Base-by-base conservation (phyloP, 148 eudicot genomes). In the Suaeda aralocaspica region DNA sequence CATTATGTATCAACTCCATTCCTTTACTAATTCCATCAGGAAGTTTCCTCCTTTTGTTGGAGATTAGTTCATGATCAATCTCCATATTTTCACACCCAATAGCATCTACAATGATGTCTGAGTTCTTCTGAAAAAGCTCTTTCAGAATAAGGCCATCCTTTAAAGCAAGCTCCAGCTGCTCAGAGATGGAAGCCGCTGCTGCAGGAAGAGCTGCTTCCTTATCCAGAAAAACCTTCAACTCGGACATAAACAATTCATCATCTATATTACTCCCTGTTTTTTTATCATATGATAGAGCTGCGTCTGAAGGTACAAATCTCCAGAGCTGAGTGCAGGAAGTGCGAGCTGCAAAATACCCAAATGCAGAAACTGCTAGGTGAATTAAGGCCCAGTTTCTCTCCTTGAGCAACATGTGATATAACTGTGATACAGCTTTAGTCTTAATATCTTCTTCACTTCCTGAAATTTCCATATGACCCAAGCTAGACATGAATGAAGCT, bases 381-480 rank as follows among this genome's bases (percentile, higher is more conserved):
- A 78, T 86, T 41, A 91, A 81, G 51, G 97, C 98, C 98, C 98
- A 93, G 65, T 93, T 91, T 51, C 82, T 83, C 78, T 93, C 98
- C 71, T 82, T 80, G 18, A 93, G 73, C 75, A 93, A 64, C 91
- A 91, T 79, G 83, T 89, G 95, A 75, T 79, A 93, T 63, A 93
- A 72, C 44, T 85, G 88, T 84, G 86, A 82, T 36, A 82, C 77
- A 69, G 92, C 88, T 59, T 78, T 76, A 79, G 79, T 79, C 77
- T 80, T 89, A 25, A 68, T 64, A 73, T 73, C 74, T 59, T 72
- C 76, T 2, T 90, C 88, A 72, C 57, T 50, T 72, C 84, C 97
- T 63, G 66, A 77, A 70, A 91, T 77, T 77, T 88, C 79, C 72
- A 84, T 68, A 66, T 82, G 80, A 50, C 89, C 86, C 75, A 93